phyloP scores from a whole-genome alignment of 805 yeast genomes.

The Starmerella sirachaensis region DNA sequence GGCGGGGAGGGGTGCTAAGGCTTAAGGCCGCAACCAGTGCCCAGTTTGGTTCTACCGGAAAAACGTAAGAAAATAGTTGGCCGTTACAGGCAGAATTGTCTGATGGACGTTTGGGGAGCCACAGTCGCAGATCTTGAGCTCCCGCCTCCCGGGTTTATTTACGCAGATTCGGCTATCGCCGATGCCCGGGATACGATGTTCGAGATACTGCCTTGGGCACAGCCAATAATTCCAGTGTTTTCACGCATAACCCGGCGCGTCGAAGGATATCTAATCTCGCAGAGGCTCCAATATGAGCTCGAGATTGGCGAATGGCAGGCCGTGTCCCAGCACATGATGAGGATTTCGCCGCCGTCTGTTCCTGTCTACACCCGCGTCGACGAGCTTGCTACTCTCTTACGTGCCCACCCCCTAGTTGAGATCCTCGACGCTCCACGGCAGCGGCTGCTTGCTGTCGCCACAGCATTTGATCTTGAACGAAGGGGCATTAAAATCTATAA shows the following conservation, averaged over 20 bases:
- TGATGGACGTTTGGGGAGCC: conserved; percentile 29
- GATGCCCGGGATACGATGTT: conserved; percentile 44
- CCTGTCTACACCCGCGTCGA: background rate
- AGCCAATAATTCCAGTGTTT: conserved; percentile 42
- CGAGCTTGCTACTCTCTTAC: background rate
- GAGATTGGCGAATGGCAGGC: conserved; percentile 21
- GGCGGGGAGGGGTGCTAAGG: no score
- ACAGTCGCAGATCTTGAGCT: conserved; percentile 49
- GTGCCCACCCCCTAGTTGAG: conserved; percentile 35
- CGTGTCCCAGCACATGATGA: background rate
- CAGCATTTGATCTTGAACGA: conserved; percentile 19
- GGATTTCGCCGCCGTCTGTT: background rate
- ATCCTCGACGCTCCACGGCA: conserved; percentile 41
- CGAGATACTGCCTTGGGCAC: conserved; percentile 42
- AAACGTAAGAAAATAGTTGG: background rate
- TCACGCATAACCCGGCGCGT: conserved; percentile 27
- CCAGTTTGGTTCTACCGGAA: no score
- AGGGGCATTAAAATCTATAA: background rate
- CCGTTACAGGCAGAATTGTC: background rate
- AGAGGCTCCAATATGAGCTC: conserved; percentile 28
- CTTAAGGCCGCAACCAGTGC: no score
- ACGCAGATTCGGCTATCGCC: conserved; percentile 37
- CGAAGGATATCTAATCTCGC: conserved; percentile 39
- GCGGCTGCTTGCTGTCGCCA: conserved; percentile 49
- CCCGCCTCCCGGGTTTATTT: conserved; percentile 44